phyloP scores from a whole-genome alignment of 2,329 filamentous ascomycete genomes.

The Talaromyces sp. region DNA sequence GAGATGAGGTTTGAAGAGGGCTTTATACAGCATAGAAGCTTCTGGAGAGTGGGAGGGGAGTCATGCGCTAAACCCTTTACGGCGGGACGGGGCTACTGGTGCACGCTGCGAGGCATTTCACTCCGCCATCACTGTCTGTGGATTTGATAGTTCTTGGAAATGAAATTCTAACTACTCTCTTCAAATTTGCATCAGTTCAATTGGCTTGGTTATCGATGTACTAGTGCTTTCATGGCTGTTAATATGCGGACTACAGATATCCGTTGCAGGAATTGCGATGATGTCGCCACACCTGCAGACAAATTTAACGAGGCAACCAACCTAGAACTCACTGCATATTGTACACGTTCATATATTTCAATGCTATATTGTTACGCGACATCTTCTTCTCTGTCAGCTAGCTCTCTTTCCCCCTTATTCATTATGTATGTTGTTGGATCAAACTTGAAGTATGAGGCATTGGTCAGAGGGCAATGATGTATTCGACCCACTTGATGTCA shows the following conservation, averaged over 20 bases:
- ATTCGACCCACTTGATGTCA: constrained; percentile 25
- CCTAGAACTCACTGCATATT: no score
- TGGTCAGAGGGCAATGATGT: background rate
- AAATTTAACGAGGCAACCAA: no score
- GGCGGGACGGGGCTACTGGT: background rate
- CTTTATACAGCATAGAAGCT: constrained; percentile 46
- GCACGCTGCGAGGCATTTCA: background rate
- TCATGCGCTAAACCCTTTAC: constrained; percentile 22
- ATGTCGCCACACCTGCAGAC: no score
- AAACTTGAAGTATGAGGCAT: background rate
- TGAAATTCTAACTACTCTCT: background rate
- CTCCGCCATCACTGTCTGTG: background rate
- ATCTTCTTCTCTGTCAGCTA: no score
- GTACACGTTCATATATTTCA: no score
- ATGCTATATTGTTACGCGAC: no score
- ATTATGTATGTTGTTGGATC: background rate
- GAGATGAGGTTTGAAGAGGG: constrained; percentile 24
- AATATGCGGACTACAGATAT: no score
- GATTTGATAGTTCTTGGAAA: background rate
- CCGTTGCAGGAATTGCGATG: no score
- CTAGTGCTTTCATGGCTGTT: no score
- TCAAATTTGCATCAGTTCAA: no score
- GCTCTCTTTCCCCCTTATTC: background rate
- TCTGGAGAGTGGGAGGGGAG: constrained; percentile 36
- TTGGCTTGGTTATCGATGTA: no score